phyloP scores from a whole-genome alignment of 2,329 filamentous ascomycete species.

The Alternaria gansuensis region DNA sequence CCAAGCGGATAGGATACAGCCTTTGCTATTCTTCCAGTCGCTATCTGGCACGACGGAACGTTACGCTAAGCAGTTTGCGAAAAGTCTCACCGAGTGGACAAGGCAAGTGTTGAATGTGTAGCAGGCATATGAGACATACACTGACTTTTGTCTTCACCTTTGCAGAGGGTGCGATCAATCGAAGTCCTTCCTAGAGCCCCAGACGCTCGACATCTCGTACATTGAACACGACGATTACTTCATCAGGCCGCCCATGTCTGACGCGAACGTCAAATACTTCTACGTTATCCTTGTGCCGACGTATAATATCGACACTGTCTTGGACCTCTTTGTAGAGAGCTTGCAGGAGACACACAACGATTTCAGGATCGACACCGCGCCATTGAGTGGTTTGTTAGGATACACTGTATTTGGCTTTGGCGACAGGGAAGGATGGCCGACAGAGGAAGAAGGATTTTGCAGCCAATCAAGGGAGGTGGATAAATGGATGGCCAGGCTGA shows the following conservation, averaged over 20 bases:
- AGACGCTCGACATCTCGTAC: constrained; percentile 80
- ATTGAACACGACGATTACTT: constrained; percentile 96
- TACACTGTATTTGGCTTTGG: constrained; percentile 96
- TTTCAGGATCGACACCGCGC: constrained; percentile 91
- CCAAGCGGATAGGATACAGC: constrained; percentile 65
- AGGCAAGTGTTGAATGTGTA: not conserved
- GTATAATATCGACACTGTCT: constrained; percentile 94
- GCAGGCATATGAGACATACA: not conserved
- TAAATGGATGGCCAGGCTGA: constrained; percentile 97
- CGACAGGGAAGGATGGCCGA: constrained; percentile 90
- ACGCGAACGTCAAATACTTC: constrained; percentile 68
- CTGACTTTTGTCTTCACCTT: not conserved
- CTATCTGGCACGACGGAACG: constrained; percentile 84
- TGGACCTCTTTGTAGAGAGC: constrained; percentile 87
- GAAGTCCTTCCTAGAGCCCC: constrained; percentile 63
- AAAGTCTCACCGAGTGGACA: constrained; percentile 61
- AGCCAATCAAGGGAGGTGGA: constrained; percentile 91
- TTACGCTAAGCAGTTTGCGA: constrained; percentile 71
- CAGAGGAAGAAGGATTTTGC: constrained; percentile 89
- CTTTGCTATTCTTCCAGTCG: constrained; percentile 88
- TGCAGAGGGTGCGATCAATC: constrained; percentile 36
- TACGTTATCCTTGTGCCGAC: constrained; percentile 88
- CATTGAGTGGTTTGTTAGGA: constrained; percentile 77
- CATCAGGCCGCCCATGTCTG: constrained; percentile 73
- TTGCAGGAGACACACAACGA: constrained; percentile 94